Evolutionary conservation across 306 rosid genomes (phyloP).

Genomic region (Rosa multiflora): DNA sequence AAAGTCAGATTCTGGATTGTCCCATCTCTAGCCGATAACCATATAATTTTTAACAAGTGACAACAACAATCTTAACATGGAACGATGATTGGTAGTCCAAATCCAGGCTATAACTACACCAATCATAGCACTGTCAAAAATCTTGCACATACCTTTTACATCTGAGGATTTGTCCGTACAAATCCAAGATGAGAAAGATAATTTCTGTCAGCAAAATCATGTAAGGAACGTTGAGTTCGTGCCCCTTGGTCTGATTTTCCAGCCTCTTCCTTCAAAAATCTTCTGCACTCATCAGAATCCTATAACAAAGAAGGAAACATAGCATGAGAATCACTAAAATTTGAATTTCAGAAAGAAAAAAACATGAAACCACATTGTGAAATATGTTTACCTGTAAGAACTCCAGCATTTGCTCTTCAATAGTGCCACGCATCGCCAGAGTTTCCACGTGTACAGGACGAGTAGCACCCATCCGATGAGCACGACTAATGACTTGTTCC

Average conservation of each 20-base stretch:
- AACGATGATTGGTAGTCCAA: too few relatives aligned
- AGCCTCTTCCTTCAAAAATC: constrained; percentile 48
- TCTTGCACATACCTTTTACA: constrained; percentile 41
- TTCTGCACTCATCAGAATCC: constrained; percentile 68
- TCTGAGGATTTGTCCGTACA: constrained; percentile 50
- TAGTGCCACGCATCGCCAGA: constrained; percentile 86
- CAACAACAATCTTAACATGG: not conserved
- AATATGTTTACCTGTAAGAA: constrained; percentile 64
- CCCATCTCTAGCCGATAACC: not conserved
- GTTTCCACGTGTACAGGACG: constrained; percentile 94
- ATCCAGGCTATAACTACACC: not conserved
- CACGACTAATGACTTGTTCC: constrained; percentile 98
- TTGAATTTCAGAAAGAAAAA: not conserved
- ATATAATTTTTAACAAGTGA: not conserved
- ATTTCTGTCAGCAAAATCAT: constrained; percentile 83
- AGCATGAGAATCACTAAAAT: constrained; percentile 7
- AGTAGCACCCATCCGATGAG: constrained; percentile 99
- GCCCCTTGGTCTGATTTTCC: constrained; percentile 54
- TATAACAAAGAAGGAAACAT: constrained; percentile 34
- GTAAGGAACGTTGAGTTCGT: constrained; percentile 70
- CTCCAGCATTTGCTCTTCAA: constrained; percentile 92
- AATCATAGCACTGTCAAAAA: not conserved
- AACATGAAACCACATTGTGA: not conserved
- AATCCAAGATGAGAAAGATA: constrained; percentile 70
- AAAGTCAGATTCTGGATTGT: not conserved